Evolutionary conservation across 805 yeast genomes (phyloP).

Genomic region (Zygosaccharomyces lentus): DNA sequence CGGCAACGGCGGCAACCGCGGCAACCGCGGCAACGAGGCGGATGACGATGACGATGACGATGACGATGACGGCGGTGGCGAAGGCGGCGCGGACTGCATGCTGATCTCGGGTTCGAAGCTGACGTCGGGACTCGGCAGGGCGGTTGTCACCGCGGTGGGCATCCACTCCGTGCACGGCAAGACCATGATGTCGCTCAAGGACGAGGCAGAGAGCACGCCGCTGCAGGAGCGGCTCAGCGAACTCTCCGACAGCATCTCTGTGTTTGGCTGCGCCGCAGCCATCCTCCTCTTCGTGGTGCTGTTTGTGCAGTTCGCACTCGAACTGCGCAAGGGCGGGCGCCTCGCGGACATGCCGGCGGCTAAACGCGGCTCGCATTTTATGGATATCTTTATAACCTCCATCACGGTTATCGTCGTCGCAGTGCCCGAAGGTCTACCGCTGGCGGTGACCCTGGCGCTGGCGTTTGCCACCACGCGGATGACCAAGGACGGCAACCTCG

Average conservation of each 20-base stretch:
- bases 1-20: not conserved
- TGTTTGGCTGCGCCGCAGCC: conserved; percentile 86
- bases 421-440: conserved; percentile 98
- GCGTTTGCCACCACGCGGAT: conserved; percentile 98
- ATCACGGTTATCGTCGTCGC: conserved; percentile 95
- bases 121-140: conserved; percentile 79
- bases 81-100: conserved; percentile 77
- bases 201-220: conserved; percentile 82
- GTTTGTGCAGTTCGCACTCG: conserved; percentile 65
- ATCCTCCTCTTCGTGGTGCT: conserved; percentile 72
- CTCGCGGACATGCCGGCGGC: conserved; percentile 50
- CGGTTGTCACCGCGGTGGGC: conserved; percentile 88
- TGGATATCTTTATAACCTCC: conserved; percentile 84
- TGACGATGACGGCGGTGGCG: conserved; percentile 31
- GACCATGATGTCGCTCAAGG: conserved; percentile 75
- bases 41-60: conserved; percentile 30
- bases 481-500: conserved; percentile 94
- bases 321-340: conserved; percentile 38
- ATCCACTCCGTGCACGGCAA: conserved; percentile 84
- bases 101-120: conserved; percentile 89
- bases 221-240: conserved; percentile 74
- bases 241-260: conserved; percentile 92
- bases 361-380: conserved; percentile 76
- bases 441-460: conserved; percentile 93
- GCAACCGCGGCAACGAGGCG: too few relatives aligned